A percentile compares a stretch with the other conserved stretches of the same genome.
Evolutionary conservation across 306 rosid genomes (phyloP).

Genomic region (Dicorynia guianensis): DNA sequence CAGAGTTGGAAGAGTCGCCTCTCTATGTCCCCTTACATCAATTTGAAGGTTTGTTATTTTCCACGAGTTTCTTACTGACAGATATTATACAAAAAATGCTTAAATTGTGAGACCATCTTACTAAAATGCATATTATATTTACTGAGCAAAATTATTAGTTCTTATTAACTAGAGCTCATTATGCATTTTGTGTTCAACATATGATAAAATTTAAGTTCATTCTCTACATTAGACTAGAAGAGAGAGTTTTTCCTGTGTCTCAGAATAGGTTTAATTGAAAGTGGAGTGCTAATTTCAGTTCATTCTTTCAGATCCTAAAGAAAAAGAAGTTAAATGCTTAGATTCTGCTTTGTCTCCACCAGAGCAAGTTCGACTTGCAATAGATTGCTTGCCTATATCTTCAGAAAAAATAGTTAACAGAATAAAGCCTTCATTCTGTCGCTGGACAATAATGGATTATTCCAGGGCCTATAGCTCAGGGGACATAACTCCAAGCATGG

Average conservation of each 20-base stretch:
- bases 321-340: constrained; percentile 63
- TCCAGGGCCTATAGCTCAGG: constrained; percentile 72
- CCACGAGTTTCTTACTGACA: background rate
- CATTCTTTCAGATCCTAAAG: constrained; percentile 54
- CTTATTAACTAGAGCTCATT: background rate
- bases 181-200: too few relatives aligned
- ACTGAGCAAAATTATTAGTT: background rate
- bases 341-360: constrained; percentile 62
- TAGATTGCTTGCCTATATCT: constrained; percentile 60
- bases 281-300: constrained; percentile 16
- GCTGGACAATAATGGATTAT: constrained; percentile 84
- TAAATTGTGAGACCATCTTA: background rate
- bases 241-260: constrained; percentile 1
- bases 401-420: constrained; percentile 35
- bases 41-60: constrained; percentile 62
- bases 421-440: constrained; percentile 45
- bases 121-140: constrained; percentile 6
- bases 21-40: constrained; percentile 76
- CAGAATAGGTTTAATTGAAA: constrained; percentile 4
- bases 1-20: constrained; percentile 77
- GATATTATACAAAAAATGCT: too few relatives aligned
- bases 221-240: background rate
- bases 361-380: constrained; percentile 66
- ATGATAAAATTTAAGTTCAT: too few relatives aligned
- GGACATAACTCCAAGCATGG: constrained; percentile 71